Conservation (phyloP, 495 filamentous ascomycete genomes). For the Opeltia flavorubescens region DNA sequence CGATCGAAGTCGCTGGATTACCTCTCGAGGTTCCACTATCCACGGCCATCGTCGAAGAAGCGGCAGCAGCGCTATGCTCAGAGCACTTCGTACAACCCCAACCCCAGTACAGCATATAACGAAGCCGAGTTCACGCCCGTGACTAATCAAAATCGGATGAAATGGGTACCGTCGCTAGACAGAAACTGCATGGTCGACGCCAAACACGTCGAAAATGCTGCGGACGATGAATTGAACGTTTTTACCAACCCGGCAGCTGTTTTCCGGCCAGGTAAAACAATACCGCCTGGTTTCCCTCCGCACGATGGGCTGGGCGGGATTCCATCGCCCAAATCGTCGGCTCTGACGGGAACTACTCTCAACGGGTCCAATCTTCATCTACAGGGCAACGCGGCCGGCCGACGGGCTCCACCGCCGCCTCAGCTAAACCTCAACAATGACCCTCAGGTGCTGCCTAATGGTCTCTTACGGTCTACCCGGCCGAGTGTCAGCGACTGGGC, state of each 20-base stretch:
- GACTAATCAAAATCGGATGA: slow-evolving; percentile 11
- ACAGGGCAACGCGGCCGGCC: not conserved
- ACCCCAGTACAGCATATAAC: slow-evolving; percentile 2
- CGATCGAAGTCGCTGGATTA: slow-evolving; percentile 17
- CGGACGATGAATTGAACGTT: slow-evolving; percentile 11
- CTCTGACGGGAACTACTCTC: slow-evolving; percentile 7
- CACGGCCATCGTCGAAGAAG: slow-evolving; percentile 9
- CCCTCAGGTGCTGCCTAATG: slow-evolving; percentile 9
- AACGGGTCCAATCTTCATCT: not conserved
- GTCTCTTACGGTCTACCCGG: slow-evolving; percentile 13
- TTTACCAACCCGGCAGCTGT: slow-evolving; percentile 17
- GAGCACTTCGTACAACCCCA: slow-evolving; percentile 2
- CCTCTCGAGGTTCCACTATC: slow-evolving; percentile 14
- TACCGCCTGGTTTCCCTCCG: slow-evolving; percentile 7
- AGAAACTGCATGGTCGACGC: slow-evolving; percentile 12
- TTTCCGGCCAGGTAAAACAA: slow-evolving; percentile 9
- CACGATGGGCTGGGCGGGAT: slow-evolving; percentile 17
- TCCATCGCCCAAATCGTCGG: slow-evolving; percentile 9
- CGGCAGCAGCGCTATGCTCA: slow-evolving; percentile 5
- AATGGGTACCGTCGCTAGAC: slow-evolving; percentile 17
- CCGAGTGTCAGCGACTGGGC: slow-evolving; percentile 19
- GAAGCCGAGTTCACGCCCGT: slow-evolving; percentile 1
- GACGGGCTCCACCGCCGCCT: slow-evolving; percentile 13
- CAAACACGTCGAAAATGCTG: slow-evolving; percentile 9
- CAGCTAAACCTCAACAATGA: slow-evolving; percentile 9